Evolutionary conservation across 805 yeast genomes (phyloP).

Genomic region (Candida stauntonica): DNA sequence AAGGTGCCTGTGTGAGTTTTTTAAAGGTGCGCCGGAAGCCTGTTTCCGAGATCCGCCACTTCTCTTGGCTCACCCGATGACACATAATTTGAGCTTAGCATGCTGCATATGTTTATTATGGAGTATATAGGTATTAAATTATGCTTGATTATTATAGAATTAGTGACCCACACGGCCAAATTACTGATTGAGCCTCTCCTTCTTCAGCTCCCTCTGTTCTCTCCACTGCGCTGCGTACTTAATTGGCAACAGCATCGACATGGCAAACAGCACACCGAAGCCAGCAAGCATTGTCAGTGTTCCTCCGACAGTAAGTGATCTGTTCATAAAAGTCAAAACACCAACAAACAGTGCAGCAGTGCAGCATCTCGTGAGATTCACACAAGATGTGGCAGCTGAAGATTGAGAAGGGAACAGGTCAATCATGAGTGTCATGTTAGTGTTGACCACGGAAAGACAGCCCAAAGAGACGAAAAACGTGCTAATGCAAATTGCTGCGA

Average conservation of each 20-base stretch:
- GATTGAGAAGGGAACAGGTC: constrained; percentile 69
- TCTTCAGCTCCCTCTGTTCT: constrained; percentile 21
- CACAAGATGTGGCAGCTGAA: constrained; percentile 70
- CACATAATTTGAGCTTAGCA: neutral
- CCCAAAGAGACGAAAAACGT: constrained; percentile 54
- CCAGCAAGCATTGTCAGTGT: constrained; percentile 67
- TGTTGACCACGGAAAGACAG: constrained; percentile 53
- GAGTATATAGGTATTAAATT: no score
- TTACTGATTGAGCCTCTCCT: no score
- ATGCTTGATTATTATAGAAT: no score
- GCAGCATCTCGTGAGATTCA: constrained; percentile 69
- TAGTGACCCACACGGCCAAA: no score
- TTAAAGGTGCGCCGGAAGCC: neutral
- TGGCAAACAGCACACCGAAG: constrained; percentile 31
- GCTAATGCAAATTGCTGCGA: constrained; percentile 36
- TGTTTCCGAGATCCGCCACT: neutral
- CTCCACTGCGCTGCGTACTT: constrained; percentile 30
- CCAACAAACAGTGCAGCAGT: constrained; percentile 69
- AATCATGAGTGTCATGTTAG: constrained; percentile 61
- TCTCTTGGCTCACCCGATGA: neutral
- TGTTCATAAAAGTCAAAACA: constrained; percentile 58
- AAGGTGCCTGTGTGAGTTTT: no score
- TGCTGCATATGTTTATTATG: no score
- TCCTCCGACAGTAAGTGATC: constrained; percentile 63
- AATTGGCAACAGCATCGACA: constrained; percentile 25